Evolutionary conservation across 352 stramenopile genomes (phyloP), one percentile per base, ranked within the genome.

Genomic region (Pythium aphanidermatum): DNA sequence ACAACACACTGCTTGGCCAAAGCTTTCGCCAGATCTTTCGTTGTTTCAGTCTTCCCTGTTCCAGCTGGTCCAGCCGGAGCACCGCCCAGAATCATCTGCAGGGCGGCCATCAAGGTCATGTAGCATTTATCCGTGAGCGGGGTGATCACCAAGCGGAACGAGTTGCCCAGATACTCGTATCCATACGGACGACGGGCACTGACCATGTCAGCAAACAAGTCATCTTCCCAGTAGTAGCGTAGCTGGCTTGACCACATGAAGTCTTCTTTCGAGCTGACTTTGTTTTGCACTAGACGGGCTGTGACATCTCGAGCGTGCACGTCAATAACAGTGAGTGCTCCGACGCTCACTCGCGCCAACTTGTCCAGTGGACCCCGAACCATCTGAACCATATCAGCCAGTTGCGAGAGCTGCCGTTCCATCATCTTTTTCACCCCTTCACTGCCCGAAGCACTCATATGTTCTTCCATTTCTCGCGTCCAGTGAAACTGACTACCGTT

Each of bases 121-220:
- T 98, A 98, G 61, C 92, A 98, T 45, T 97, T 98, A 51, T 98
- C 92, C 3, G 92, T 98, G 6, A 98, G 51, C 17, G 92, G 92
- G 2, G 92, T 98, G 63, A 98, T 98, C 6, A 98, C 92, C 17
- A 98, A 64, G 0, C 92, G 83, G 42, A 96, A 96, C 12, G 83
- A 95, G 66, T 98, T 98, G 2, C 92, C 92, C 0, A 98, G 63
- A 42, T 98, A 98, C 58, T 98, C 92, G 57, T 97, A 97, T 10
- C 86, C 92, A 41, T 98, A 98, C 13, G 85, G 74, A 10, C 92
- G 69, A 2, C 93, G 68, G 1, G 90, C 88, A 0, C 78, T 95
- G 12, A 98, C 87, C 82, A 97, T 97, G 26, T 95, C 83, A 0
- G 94, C 89, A 40, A 81, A 75, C 36, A 95, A 40, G 32, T 94